Evolutionary conservation across 2,329 filamentous ascomycete genomes (phyloP).

Genomic region (Hymenoscyphus albidus): DNA sequence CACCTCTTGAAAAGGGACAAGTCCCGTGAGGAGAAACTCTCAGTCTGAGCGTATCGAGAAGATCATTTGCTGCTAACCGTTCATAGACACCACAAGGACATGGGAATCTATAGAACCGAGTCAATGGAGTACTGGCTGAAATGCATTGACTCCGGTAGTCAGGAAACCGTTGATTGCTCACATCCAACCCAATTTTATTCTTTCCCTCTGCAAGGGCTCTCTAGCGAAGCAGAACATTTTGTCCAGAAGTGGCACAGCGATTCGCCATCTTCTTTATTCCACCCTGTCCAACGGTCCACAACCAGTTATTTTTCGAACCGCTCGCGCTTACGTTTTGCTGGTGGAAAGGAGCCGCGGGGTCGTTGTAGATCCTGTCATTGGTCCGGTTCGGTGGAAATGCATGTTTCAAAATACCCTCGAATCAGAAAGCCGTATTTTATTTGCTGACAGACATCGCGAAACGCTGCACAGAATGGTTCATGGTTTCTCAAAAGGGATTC

Average conservation of each 20-base stretch:
- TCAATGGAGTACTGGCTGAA: background rate
- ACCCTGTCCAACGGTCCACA: background rate
- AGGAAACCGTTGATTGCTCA: background rate
- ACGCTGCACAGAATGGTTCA: constrained; percentile 2
- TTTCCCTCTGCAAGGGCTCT: background rate
- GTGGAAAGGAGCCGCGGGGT: background rate
- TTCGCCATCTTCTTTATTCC: background rate
- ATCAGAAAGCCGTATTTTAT: constrained; percentile 5
- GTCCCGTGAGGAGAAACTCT: background rate
- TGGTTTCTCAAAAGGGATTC: constrained; percentile 4
- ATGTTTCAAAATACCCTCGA: constrained; percentile 14
- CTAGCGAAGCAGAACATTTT: background rate
- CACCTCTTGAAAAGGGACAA: background rate
- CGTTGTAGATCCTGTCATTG: constrained; percentile 1
- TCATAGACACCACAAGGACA: background rate
- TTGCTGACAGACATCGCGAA: constrained; percentile 4
- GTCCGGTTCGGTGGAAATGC: background rate
- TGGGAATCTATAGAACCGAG: background rate
- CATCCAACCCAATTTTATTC: background rate
- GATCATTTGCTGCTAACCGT: background rate
- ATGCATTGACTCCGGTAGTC: background rate
- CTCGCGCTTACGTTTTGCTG: background rate
- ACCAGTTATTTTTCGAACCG: background rate
- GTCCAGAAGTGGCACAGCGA: background rate
- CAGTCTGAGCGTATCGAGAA: background rate